Base-by-base conservation (phyloP, 148 eudicot genomes). In the Fagopyrum homotropicum region DNA sequence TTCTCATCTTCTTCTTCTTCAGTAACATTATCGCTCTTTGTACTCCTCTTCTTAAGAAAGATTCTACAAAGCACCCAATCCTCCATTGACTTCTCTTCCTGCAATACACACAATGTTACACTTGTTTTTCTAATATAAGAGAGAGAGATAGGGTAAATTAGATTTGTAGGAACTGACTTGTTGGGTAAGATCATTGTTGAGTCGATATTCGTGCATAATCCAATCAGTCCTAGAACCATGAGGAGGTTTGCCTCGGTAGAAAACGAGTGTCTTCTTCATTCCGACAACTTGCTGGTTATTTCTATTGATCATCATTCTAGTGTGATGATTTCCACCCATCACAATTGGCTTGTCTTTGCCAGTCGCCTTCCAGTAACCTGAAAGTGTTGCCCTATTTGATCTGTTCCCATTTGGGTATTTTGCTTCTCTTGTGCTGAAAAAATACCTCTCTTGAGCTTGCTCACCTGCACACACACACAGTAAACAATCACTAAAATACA, bases 141-240 rank as follows among this genome's bases (percentile, higher is more conserved):
- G 26, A 22, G 26, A 22, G 26, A 22, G 26, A 22, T 35, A 35
- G 40, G 40, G 40, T 35, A 35, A 35, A 35, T 35, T 35, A 35
- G 1, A 35, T 35, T 35, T 35, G 2, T 35, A 35, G 40, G 2
- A 5, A 72, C 75, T 76, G 68, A 90, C 89, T 84, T 75, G 86
- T 84, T 75, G 86, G 44, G 76, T 2, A 17, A 73, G 76, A 44
- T 71, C 69, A 55, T 72, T 54, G 26, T 81, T 17, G 40, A 91
- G 93, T 69, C 98, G 93, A 69, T 93, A 93, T 10, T 93, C 98
- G 54, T 93, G 98, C 97, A 93, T 93, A 72, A 93, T 85, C 97
- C 98, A 93, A 59, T 93, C 93, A 74, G 98, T 93, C 35, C 97
- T 84, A 6, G 84, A 77, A 3, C 98, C 98, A 76, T 86, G 82